Conservation (phyloP, 1,139 yeast genomes). For the Dujonia santamariae region DNA sequence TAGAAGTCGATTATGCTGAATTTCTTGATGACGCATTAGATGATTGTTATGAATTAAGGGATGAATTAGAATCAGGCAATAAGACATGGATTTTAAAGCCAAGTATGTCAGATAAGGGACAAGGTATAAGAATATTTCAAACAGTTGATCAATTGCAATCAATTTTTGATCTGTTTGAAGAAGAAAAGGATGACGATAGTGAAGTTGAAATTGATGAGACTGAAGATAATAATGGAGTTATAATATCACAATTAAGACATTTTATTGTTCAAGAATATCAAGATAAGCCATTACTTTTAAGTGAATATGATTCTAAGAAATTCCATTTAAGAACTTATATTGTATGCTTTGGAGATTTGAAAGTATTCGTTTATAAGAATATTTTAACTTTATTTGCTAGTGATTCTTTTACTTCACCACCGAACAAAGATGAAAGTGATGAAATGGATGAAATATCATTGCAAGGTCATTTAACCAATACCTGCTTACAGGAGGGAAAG, state of each 20-base stretch:
- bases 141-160: slow-evolving; percentile 77
- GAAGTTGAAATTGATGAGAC: slow-evolving; percentile 45
- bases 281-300: slow-evolving; percentile 60
- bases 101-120: slow-evolving; percentile 96
- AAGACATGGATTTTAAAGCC: slow-evolving; percentile 90
- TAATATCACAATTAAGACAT: slow-evolving; percentile 84
- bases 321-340: slow-evolving; percentile 89
- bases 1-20: slow-evolving; percentile 96
- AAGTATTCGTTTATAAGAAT: slow-evolving; percentile 74
- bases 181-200: slow-evolving; percentile 55
- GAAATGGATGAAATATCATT: slow-evolving; percentile 40
- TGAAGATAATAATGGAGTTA: slow-evolving; percentile 51
- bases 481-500: slow-evolving; percentile 72
- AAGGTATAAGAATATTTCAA: slow-evolving; percentile 82
- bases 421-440: slow-evolving; percentile 27
- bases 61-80: slow-evolving; percentile 63
- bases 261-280: slow-evolving; percentile 85
- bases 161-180: slow-evolving; percentile 84
- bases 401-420: slow-evolving; percentile 43
- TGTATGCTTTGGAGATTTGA: slow-evolving; percentile 68
- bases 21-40: slow-evolving; percentile 90
- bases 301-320: slow-evolving; percentile 62
- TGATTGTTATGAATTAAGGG: slow-evolving; percentile 84
- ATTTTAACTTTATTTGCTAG: slow-evolving; percentile 82
- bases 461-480: slow-evolving; percentile 83